Conservation (phyloP, 371 early-diverging fungal species). For the Mortierella sp. region DNA sequence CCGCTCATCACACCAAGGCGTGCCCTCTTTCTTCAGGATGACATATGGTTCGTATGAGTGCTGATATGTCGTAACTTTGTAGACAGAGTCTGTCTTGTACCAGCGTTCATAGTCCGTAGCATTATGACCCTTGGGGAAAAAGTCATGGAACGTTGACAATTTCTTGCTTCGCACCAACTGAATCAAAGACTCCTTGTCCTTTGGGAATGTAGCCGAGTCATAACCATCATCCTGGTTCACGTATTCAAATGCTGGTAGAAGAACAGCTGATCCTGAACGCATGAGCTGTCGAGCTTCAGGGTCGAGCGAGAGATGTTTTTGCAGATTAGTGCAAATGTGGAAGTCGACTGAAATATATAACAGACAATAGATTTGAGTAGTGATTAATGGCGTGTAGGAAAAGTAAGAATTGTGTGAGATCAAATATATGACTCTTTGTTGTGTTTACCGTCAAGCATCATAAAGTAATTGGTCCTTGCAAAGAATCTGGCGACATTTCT, state of each 20-base stretch:
- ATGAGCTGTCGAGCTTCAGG: slow-evolving; percentile 59
- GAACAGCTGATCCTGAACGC: slow-evolving; percentile 65
- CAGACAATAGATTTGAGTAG: not conserved
- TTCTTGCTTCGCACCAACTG: slow-evolving; percentile 60
- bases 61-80: slow-evolving; percentile 70
- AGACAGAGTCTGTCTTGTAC: slow-evolving; percentile 62
- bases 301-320: slow-evolving; percentile 59
- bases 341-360: slow-evolving; percentile 64
- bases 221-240: slow-evolving; percentile 65
- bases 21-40: slow-evolving; percentile 69
- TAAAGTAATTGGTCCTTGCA: slow-evolving; percentile 74
- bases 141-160: slow-evolving; percentile 72
- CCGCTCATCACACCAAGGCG: slow-evolving; percentile 73
- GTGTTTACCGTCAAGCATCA: slow-evolving; percentile 70
- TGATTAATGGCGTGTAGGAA: not conserved
- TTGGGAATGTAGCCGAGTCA: slow-evolving; percentile 69
- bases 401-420: not conserved
- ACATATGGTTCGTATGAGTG: slow-evolving; percentile 78
- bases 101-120: slow-evolving; percentile 72
- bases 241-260: slow-evolving; percentile 79
- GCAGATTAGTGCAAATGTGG: slow-evolving; percentile 73
- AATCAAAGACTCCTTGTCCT: slow-evolving; percentile 60
- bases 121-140: slow-evolving; percentile 75
- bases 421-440: not conserved
- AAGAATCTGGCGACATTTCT: slow-evolving; percentile 78